Evolutionary conservation across 2,329 filamentous ascomycete genomes (phyloP), one percentile per base, ranked within the genome.

Genomic region (Fusarium sp.): DNA sequence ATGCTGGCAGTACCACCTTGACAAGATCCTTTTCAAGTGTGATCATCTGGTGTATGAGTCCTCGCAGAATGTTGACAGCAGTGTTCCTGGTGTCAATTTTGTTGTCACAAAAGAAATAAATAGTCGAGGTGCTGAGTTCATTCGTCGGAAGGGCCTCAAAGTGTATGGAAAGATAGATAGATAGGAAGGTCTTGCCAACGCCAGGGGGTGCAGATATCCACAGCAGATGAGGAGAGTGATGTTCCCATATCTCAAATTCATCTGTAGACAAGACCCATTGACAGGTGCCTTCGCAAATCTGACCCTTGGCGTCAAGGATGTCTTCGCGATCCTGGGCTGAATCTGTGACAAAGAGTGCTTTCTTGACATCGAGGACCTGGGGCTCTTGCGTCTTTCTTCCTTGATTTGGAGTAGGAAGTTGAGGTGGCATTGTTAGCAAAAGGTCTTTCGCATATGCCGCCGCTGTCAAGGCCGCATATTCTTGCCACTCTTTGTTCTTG

Each of bases 1-100:
- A 71, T 2, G 12, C 14, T 0, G 42, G 24, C 0, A 70, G 2
- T 4, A 47, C 3, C 0, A 12, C 0, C 1, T 27, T 9, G 0
- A 61, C 0, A 0, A 71, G 49, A 2, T n/a, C 6, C 0, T 6
- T 25, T 9, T 67, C 45, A 2, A 9, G 20, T 0, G 11, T 7
- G 4, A 69, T n/a, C 1, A 71, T 20, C 12, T 69, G 59, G 2
- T 45, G 12, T 10, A 69, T 13, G 0, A 71, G 18, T 2, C 59
- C 29, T 18, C 63, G 49, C 0, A 71, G 18, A 4, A 57, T 14
- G 4, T 30, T 12, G 0, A 27, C 16, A 7, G 34, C 34, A 3
- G 34, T 54, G 5, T 42, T 57, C 16, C 47, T 29, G 0, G 11
- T 8, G 0, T 52, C 12, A 0, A 6, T 3, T 3, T 42, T 42